Base-by-base conservation (phyloP, 208 protist species). In the Crithidia bombi region DNA sequence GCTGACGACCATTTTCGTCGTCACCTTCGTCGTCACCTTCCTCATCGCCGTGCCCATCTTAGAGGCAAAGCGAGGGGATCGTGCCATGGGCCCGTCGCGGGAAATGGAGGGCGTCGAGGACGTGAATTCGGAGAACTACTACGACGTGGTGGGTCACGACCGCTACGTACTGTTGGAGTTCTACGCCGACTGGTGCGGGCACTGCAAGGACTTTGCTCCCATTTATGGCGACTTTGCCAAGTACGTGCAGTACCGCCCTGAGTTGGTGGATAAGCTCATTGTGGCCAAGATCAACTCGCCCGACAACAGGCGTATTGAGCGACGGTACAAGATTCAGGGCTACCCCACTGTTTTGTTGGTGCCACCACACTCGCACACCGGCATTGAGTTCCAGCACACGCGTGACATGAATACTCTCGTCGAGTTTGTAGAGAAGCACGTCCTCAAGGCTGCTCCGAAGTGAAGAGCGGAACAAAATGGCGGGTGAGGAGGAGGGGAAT, bases 121-220 rank as follows among this genome's bases (percentile, higher is more conserved):
- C 9, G 26, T 82, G 1, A 74, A 64, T 50, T 25, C 28, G 19
- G 65, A 69, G 23, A 87, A 79, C 56, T 86, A 85, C 56, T 56
- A 79, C 58, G 67, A 79, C n/a, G 30, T 87, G 12, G 71, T 90
- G 21, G 75, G 70, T 5, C 66, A 76, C 46, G 71, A 81, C 14
- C 51, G 56, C 21, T 78, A 73, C 46, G 75, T 80, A 28, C 59
- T 92, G 25, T 49, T 97, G 15, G 84, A 96, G 73, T 96, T 97
- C 55, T 95, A 93, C 68, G 85, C 83, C n/a, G 79, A 78, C 26
- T 94, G 91, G 92, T 96, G 91, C 57, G 83, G 82, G 19, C 81
- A 95, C 74, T 73, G 70, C 47, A 49, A 35, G 25, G 26, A 69
- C 25, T 65, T 93, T 33, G 63, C 68, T 1, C 47, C 86, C 9